Percentiles rank a stretch among this genome's conserved stretches.
Evolutionary conservation across 345 rosid species (phyloP).

Genomic region (Gossypioides kirkii): DNA sequence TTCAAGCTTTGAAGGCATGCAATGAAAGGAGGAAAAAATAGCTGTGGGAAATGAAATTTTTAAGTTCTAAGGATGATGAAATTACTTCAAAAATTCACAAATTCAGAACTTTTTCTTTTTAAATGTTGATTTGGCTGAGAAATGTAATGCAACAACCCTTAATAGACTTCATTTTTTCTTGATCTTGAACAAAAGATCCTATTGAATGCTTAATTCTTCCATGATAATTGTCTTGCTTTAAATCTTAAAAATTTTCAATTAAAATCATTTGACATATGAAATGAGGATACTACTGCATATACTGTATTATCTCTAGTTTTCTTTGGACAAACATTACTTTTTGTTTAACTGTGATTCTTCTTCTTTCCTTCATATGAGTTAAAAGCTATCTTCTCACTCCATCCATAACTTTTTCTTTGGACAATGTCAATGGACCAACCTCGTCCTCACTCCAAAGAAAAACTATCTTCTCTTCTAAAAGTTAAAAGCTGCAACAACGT

Average conservation of each 20-base stretch:
- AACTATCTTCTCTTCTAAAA: slow-evolving; percentile 31
- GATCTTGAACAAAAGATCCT: not conserved
- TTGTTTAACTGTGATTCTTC: slow-evolving; percentile 4
- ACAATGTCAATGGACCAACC: slow-evolving; percentile 16
- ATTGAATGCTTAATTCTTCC: not conserved
- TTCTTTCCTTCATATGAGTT: slow-evolving; percentile 1
- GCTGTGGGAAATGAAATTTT: slow-evolving; percentile 23
- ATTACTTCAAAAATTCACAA: not conserved
- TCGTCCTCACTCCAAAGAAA: slow-evolving; percentile 8
- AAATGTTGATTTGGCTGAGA: not conserved
- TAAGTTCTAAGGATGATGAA: not conserved
- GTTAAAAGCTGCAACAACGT: slow-evolving; percentile 30
- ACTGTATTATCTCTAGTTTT: slow-evolving; percentile 13
- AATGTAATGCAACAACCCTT: not conserved
- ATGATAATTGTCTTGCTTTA: not conserved
- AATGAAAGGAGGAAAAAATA: slow-evolving; percentile 34
- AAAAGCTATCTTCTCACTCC: too few relatives aligned
- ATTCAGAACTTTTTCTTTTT: not conserved
- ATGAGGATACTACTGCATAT: slow-evolving; percentile 8
- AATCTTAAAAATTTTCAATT: not conserved
- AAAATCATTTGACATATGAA: not conserved
- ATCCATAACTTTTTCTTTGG: too few relatives aligned
- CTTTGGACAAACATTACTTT: not conserved
- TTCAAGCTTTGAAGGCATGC: slow-evolving; percentile 63
- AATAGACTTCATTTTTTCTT: not conserved